Base-by-base conservation (phyloP, 2,329 filamentous ascomycete genomes). In the Venturia oleaginea region DNA sequence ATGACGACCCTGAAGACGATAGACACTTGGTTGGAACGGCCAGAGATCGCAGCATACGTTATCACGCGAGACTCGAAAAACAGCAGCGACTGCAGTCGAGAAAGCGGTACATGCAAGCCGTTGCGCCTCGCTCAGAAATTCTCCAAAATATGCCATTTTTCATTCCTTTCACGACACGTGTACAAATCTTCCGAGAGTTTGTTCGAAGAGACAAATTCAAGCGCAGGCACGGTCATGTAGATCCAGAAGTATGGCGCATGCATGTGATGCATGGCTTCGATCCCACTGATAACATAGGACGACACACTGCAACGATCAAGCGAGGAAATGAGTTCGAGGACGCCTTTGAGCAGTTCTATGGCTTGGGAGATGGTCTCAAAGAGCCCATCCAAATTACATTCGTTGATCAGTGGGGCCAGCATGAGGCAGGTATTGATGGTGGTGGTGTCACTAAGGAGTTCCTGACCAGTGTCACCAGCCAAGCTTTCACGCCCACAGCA, bases 381-480 rank as follows among this genome's bases (percentile, higher is more conserved):
- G 93, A 97, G 72, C 91, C 92, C 0, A 96, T 99, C 42, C 91
- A 96, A 72, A 97, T 99, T 71, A 94, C 91, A 0, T 99, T 99
- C 73, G 87, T 97, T 54, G 94, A 99, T 72, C 84, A 92, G 66
- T 99, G 96, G 69, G 90, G 89, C 66, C 85, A 88, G 1, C 82
- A 85, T 8, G 94, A 99, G 76, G 93, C 93, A 15, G 94, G 94
- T 11, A 97, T 99, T 64, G 94, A 99, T 72, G 94, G 94, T 0
- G 94, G 94, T 10, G 94, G 94, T 67, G 94, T 99, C 10, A 97
- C 93, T 1, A 99, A 99, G 70, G 94, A 99, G 71, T 99, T 99
- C 67, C 80, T 99, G 15, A 96, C 88, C 0, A 94, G 90, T 67
- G 85, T 96, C 60, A 96, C 91, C 1, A 87, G 83, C 24, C 90